Evolutionary conservation across 345 rosid genomes (phyloP), one percentile per base, ranked within the genome.

Genomic region (Salix suchowensis): DNA sequence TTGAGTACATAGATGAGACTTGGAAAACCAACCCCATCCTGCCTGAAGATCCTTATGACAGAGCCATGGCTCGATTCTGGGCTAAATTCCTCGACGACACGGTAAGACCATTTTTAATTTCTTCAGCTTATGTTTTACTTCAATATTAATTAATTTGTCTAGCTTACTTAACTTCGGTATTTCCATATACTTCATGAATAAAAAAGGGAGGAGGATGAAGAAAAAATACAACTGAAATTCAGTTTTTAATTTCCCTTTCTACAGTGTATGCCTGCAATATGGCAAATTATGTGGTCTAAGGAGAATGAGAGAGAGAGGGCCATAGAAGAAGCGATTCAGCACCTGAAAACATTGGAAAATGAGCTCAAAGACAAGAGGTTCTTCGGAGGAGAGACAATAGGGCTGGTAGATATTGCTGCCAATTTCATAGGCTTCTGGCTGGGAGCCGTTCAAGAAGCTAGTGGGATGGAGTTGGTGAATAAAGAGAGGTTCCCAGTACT

Each of bases 381-480:
- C 83, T 88, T 91, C 7, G 94, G 97, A 55, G 90, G 92, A 55
- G 90, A 91, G 15, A 86, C 36, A 7, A 81, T 88, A 37, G 94
- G 92, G 16, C 52, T 84, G 42, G 89, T 90, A 48, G 97, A 91
- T 70, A 88, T 91, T 34, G 87, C 60, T 3, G 89, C 84, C 18
- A 80, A 68, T 79, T 81, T 85, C 74, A 26, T 87, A 50, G 84
- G 77, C 14, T 74, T 67, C 72, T 89, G 94, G 92, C 3, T 82
- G 13, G 79, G 70, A 24, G 62, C 82, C 16, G 19, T 76, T 23
- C 79, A 88, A 77, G 89, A 90, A 65, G 88, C 74, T 28, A 50
- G 69, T 1, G 90, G 84, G 14, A 23, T 88, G 30, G 80, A 83
- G 36, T 21, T 90, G 58, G 70, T 91, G 65, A 88, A 88, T 1